Percentiles rank a stretch among this genome's conserved stretches.
Evolutionary conservation across 192 early-diverging fungal species (phyloP).

Genomic region (Coemansia sp.): DNA sequence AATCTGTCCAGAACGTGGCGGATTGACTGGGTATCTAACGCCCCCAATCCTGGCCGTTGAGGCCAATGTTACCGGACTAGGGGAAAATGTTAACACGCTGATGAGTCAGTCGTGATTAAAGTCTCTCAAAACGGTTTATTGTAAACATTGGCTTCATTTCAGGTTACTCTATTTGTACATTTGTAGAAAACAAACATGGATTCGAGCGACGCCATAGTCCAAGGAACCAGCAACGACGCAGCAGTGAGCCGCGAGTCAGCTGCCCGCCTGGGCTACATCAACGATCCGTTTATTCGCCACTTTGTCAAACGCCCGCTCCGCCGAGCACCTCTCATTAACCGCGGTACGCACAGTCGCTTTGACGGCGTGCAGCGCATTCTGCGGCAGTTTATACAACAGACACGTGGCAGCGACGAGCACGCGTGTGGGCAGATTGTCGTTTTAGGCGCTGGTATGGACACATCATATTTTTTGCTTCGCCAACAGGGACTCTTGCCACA

Average conservation of each 20-base stretch:
- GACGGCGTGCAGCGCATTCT: conserved; percentile 66
- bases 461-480: conserved; percentile 82
- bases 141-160: no score
- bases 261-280: conserved; percentile 74
- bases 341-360: conserved; percentile 83
- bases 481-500: conserved; percentile 26
- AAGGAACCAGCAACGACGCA: conserved; percentile 92
- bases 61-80: background rate
- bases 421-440: conserved; percentile 67
- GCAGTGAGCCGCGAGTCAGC: conserved; percentile 84
- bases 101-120: background rate
- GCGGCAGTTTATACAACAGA: conserved; percentile 58
- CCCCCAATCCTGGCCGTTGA: background rate
- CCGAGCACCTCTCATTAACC: conserved; percentile 89
- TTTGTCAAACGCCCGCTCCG: conserved; percentile 76
- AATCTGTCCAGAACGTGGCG: background rate
- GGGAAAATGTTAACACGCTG: background rate
- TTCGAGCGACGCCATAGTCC: conserved; percentile 66
- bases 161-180: background rate
- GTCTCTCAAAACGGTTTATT: no score
- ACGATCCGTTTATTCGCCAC: conserved; percentile 76
- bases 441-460: conserved; percentile 91
- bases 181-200: background rate
- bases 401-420: background rate
- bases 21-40: background rate